phyloP scores from a whole-genome alignment of 176 grass and related monocot species.

The Zizania latifolia region DNA sequence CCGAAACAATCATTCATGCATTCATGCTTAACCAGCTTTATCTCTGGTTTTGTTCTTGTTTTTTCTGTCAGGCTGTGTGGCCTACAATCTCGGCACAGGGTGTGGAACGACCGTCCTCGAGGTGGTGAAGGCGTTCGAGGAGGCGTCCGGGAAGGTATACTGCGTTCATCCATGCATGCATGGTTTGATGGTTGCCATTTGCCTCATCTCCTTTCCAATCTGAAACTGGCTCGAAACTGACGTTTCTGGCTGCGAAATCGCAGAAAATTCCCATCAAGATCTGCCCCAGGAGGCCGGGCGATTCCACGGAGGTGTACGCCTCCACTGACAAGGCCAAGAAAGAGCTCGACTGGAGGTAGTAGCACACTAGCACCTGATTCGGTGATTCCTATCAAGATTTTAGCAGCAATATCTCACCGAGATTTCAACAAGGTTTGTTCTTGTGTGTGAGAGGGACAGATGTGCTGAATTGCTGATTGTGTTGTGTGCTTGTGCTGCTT shows the following conservation, averaged over 20 bases:
- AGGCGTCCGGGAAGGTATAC: slow-evolving; percentile 76
- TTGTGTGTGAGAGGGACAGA: background rate
- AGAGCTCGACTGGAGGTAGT: slow-evolving; percentile 86
- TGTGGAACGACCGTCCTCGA: slow-evolving; percentile 81
- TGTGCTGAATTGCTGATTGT: background rate
- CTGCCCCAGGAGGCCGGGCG: slow-evolving; percentile 71
- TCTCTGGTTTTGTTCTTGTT: background rate
- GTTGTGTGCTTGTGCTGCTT: background rate
- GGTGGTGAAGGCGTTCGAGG: slow-evolving; percentile 77
- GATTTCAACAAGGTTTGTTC: background rate
- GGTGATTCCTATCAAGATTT: no score
- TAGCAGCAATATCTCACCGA: background rate
- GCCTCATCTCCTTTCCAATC: background rate
- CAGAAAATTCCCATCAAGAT: slow-evolving; percentile 77
- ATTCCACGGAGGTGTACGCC: slow-evolving; percentile 76
- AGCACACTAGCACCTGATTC: no score
- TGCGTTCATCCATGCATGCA: background rate
- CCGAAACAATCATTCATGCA: no score
- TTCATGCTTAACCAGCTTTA: no score
- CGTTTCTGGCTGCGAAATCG: slow-evolving; percentile 31
- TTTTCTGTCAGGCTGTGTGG: slow-evolving; percentile 55
- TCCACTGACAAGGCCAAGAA: slow-evolving; percentile 62
- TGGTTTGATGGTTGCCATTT: background rate
- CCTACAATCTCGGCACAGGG: slow-evolving; percentile 85
- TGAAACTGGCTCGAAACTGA: slow-evolving; percentile 18